Conservation (phyloP, 495 filamentous ascomycete species). For the Neurospora sp. region DNA sequence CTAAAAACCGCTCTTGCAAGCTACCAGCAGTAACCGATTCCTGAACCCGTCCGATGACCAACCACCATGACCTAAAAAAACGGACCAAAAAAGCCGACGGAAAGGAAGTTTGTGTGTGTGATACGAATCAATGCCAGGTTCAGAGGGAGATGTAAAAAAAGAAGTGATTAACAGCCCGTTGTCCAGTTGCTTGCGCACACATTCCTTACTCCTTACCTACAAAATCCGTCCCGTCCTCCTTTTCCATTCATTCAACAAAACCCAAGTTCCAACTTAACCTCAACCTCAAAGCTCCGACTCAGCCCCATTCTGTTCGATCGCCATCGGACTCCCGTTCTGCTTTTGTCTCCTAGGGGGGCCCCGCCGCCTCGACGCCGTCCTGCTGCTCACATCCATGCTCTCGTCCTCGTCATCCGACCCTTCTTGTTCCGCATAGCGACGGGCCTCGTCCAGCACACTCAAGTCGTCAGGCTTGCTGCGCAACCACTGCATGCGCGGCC, state of each 20-base stretch:
- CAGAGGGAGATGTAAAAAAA: background rate
- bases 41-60: background rate
- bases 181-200: background rate
- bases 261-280: background rate
- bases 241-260: background rate
- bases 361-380: slow-evolving; percentile 27
- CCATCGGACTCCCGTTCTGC: slow-evolving; percentile 44
- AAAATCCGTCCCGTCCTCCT: background rate
- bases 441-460: slow-evolving; percentile 70
- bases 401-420: slow-evolving; percentile 36
- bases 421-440: slow-evolving; percentile 41
- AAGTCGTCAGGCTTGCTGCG: slow-evolving; percentile 73
- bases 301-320: slow-evolving; percentile 37
- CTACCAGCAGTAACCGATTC: background rate
- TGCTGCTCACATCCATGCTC: slow-evolving; percentile 31
- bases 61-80: no score
- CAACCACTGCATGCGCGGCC: slow-evolving; percentile 95
- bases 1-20: background rate
- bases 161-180: background rate
- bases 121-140: background rate
- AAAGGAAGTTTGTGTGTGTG: background rate
- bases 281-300: slow-evolving; percentile 35
- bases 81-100: background rate
- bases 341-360: slow-evolving; percentile 19
- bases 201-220: background rate